Evolutionary conservation across 2,329 filamentous ascomycete genomes (phyloP).

Genomic region (Metarhizium robertsii): DNA sequence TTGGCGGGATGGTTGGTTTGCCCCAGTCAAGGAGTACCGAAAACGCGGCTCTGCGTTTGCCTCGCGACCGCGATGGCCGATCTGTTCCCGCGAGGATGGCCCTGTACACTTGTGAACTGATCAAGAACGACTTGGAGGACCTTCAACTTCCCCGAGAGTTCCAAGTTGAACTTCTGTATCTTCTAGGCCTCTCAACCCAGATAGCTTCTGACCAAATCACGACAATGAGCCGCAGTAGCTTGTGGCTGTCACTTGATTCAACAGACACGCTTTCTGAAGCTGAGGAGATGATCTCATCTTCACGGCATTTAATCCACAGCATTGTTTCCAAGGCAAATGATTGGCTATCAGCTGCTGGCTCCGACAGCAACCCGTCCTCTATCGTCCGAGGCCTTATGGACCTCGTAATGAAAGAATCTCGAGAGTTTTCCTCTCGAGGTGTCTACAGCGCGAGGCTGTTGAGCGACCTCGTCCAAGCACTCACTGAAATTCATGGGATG

Average conservation of each 20-base stretch:
- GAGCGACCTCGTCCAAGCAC: conserved; percentile 36
- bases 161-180: conserved; percentile 41
- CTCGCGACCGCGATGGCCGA: conserved; percentile 58
- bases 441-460: conserved; percentile 46
- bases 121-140: conserved; percentile 33
- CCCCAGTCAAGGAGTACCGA: conserved; percentile 9
- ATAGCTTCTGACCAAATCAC: conserved; percentile 46
- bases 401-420: conserved; percentile 34
- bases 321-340: conserved; percentile 22
- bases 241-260: conserved; percentile 35
- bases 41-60: conserved; percentile 13
- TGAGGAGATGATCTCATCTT: conserved; percentile 32
- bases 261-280: conserved; percentile 27
- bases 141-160: conserved; percentile 29
- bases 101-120: conserved; percentile 54
- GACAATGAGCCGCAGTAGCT: conserved; percentile 28
- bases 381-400: conserved; percentile 32
- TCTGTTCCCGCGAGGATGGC: conserved; percentile 69
- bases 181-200: conserved; percentile 40
- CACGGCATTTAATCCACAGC: conserved; percentile 26
- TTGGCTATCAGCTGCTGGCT: conserved; percentile 26
- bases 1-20: conserved; percentile 63
- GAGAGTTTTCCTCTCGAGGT: conserved; percentile 29
- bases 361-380: conserved; percentile 22
- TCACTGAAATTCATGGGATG: conserved; percentile 38